These are phyloP conservation scores for Erigeron philadelphicus DNA, from an alignment of 140 eudicot species.

Conservation along the genomic window DNA sequence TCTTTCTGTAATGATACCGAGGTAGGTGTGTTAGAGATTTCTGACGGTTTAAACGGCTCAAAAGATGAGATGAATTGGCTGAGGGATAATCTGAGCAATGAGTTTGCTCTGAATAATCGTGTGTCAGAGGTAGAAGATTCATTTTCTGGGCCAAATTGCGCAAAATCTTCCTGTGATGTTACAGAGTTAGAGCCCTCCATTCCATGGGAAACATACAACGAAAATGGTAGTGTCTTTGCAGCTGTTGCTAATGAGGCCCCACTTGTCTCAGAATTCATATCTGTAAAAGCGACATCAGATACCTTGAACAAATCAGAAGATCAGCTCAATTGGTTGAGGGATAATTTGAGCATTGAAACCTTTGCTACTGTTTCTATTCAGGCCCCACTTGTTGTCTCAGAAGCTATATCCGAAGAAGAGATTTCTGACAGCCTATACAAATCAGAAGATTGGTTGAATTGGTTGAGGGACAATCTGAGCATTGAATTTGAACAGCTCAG, in stretches of 20 bases:
- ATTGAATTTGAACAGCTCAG: conserved; percentile 14
- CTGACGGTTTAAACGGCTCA: conserved; percentile 3
- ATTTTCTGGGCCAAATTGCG: conserved; percentile 1
- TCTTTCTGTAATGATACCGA: background rate
- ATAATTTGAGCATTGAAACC: background rate
- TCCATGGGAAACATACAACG: conserved; percentile 12
- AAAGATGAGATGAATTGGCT: conserved; percentile 13
- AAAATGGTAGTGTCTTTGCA: background rate
- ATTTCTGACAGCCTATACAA: conserved; percentile 2
- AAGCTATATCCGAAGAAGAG: conserved; percentile 19
- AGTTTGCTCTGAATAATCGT: background rate
- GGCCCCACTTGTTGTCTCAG: conserved; percentile 14
- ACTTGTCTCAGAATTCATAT: no score
- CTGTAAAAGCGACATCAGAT: no score
- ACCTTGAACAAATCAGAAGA: no score
- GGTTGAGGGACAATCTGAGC: conserved; percentile 44
- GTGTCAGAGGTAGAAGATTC: background rate
- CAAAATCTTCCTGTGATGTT: background rate
- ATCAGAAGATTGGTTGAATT: conserved; percentile 23
- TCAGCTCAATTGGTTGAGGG: no score
- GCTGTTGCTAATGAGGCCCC: no score
- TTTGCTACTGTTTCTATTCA: conserved; percentile 10
- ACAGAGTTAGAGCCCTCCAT: conserved; percentile 5
- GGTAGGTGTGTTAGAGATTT: conserved; percentile 7
- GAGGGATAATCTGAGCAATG: background rate